phyloP scores from a whole-genome alignment of 495 filamentous ascomycete species.

The Aspergillus incahuasiensis region DNA sequence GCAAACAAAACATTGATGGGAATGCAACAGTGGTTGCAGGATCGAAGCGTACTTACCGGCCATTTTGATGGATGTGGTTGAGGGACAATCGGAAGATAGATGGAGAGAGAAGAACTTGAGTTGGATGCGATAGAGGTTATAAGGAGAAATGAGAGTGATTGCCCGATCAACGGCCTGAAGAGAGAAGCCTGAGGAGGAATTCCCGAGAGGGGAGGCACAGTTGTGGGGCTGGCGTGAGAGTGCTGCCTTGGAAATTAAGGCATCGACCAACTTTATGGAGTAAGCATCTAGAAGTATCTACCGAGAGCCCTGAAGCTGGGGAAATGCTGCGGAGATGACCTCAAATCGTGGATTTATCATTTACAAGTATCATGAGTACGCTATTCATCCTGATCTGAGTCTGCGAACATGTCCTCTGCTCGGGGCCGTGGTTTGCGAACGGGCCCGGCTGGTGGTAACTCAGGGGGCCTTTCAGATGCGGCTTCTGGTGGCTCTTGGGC shows the following conservation, averaged over 20 bases:
- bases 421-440: slow-evolving; percentile 60
- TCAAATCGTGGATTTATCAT: background rate
- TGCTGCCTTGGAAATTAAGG: slow-evolving; percentile 4
- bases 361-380: background rate
- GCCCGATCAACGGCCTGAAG: slow-evolving; percentile 5
- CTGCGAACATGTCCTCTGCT: slow-evolving; percentile 94
- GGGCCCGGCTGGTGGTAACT: slow-evolving; percentile 24
- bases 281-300: background rate
- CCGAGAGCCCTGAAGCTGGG: too few relatives aligned
- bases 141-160: slow-evolving; percentile 2
- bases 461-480: slow-evolving; percentile 9
- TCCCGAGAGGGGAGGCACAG: slow-evolving; percentile 4
- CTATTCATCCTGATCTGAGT: slow-evolving; percentile 48
- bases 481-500: slow-evolving; percentile 19
- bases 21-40: background rate
- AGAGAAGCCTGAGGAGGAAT: slow-evolving; percentile 11
- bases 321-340: background rate
- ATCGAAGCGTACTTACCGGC: slow-evolving; percentile 27
- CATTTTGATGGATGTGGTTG: slow-evolving; percentile 31
- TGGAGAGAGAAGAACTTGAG: background rate
- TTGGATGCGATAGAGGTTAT: slow-evolving; percentile 1
- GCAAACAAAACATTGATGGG: slow-evolving; percentile 15
- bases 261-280: background rate
- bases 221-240: slow-evolving; percentile 15
- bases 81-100: background rate